Percentiles rank a stretch among this genome's conserved stretches.
These are phyloP conservation scores for Diplogelasinospora grovesii DNA, from an alignment of 495 filamentous ascomycete species.

Conservation along the genomic window DNA sequence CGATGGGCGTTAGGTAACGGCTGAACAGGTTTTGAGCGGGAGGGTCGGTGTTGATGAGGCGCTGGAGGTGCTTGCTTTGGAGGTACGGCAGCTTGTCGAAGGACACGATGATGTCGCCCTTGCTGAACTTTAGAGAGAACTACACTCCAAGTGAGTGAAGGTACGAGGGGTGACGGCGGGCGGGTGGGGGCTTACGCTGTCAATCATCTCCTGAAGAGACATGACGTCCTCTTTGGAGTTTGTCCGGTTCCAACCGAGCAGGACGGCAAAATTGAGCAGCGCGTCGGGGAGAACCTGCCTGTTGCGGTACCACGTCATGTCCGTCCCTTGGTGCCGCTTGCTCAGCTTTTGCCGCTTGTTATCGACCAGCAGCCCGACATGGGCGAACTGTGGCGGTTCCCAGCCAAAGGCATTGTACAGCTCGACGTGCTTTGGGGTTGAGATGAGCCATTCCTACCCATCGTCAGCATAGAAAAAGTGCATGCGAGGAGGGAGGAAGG, in stretches of 20 bases:
- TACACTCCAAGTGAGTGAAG: slow-evolving; percentile 13
- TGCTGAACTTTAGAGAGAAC: slow-evolving; percentile 80
- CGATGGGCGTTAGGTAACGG: slow-evolving; percentile 15
- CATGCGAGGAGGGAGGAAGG: neutral
- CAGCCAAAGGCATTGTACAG: slow-evolving; percentile 87
- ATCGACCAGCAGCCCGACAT: slow-evolving; percentile 82
- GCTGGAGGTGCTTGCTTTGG: slow-evolving; percentile 59
- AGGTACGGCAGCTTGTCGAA: slow-evolving; percentile 74
- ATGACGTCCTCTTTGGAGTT: slow-evolving; percentile 55
- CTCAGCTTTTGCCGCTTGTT: slow-evolving; percentile 74
- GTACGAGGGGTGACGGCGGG: neutral
- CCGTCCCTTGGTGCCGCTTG: slow-evolving; percentile 71
- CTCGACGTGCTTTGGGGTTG: slow-evolving; percentile 80
- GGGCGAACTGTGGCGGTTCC: slow-evolving; percentile 75
- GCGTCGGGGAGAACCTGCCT: slow-evolving; percentile 64
- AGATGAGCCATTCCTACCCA: slow-evolving; percentile 79
- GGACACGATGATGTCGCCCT: slow-evolving; percentile 80
- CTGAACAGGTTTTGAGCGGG: slow-evolving; percentile 2
- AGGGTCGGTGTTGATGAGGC: slow-evolving; percentile 7
- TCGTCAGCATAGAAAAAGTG: neutral
- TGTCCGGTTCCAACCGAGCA: slow-evolving; percentile 73
- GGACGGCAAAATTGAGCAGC: slow-evolving; percentile 74
- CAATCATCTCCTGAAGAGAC: slow-evolving; percentile 58
- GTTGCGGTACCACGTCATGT: slow-evolving; percentile 62
- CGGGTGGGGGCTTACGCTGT: slow-evolving; percentile 44